A percentile compares a stretch with the other conserved stretches of the same genome.
Evolutionary conservation across 208 protist species (phyloP).

Genomic region (Angomonas deanei): DNA sequence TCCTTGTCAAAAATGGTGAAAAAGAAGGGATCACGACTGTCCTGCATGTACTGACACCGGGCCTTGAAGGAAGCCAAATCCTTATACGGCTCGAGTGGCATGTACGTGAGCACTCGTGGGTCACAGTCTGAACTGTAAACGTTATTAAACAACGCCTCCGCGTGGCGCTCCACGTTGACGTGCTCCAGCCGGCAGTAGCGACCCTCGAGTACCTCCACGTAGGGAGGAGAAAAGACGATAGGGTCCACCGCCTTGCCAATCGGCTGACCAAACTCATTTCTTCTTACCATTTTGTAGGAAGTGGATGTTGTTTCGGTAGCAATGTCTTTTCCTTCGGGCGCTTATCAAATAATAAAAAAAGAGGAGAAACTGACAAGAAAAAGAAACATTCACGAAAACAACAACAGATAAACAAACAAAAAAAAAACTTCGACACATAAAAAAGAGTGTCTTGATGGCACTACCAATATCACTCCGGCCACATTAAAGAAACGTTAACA

Average conservation of each 20-base stretch:
- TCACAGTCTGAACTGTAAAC: background rate
- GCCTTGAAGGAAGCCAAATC: background rate
- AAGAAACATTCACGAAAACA: background rate
- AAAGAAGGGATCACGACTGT: background rate
- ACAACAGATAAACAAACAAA: background rate
- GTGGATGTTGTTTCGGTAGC: background rate
- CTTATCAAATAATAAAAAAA: too few relatives aligned
- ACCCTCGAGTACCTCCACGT: background rate
- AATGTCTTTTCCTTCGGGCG: too few relatives aligned
- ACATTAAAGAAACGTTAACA: too few relatives aligned
- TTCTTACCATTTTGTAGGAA: background rate
- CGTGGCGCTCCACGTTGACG: background rate
- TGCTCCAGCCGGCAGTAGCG: background rate
- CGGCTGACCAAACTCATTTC: background rate
- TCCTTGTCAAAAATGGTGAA: background rate
- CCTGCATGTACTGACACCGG: background rate
- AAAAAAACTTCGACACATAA: slow-evolving; percentile 2
- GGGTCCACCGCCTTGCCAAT: background rate
- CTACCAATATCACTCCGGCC: background rate
- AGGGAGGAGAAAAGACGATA: background rate
- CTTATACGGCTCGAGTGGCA: background rate
- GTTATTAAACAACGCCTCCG: background rate
- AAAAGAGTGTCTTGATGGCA: slow-evolving; percentile 1
- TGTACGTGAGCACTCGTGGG: background rate
- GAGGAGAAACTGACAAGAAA: too few relatives aligned